phyloP scores from a whole-genome alignment of 768 basidiomycete species.

The Termitomyces sp. region DNA sequence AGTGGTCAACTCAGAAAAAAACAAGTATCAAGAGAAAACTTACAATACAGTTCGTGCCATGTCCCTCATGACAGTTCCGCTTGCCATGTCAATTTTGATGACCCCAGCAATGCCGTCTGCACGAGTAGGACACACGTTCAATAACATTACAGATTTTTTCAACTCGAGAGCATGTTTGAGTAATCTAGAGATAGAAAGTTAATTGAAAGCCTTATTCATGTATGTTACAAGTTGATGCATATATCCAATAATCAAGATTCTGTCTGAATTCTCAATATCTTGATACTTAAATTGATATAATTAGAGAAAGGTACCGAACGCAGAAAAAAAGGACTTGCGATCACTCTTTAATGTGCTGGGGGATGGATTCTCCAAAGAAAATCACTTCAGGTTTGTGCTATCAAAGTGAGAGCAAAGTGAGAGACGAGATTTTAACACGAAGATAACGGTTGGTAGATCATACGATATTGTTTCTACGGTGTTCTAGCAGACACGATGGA shows the following conservation, averaged over 20 bases:
- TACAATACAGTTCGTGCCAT: constrained; percentile 63
- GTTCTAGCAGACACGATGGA: constrained; percentile 58
- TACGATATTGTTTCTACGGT: constrained; percentile 61
- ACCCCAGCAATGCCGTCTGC: constrained; percentile 70
- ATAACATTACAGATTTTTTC: constrained; percentile 73
- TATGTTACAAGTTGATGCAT: neutral
- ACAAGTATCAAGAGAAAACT: constrained; percentile 26
- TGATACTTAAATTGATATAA: constrained; percentile 40
- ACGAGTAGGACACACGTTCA: constrained; percentile 88
- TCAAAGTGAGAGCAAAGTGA: no score
- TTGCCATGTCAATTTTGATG: constrained; percentile 77
- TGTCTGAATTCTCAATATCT: constrained; percentile 58
- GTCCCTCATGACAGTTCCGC: constrained; percentile 67
- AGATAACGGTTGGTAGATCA: constrained; percentile 15
- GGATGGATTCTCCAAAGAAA: constrained; percentile 91
- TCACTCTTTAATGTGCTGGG: constrained; percentile 56
- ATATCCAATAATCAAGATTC: constrained; percentile 78
- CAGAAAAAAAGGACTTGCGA: constrained; percentile 51
- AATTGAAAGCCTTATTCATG: neutral
- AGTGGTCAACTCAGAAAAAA: constrained; percentile 5
- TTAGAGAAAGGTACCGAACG: neutral
- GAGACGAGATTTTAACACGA: neutral
- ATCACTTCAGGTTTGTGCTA: constrained; percentile 82
- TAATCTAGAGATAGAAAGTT: constrained; percentile 45
- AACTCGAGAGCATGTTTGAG: constrained; percentile 76